Conservation (phyloP, 1,284 basidiomycete genomes). For the Phellinidium pouzarii region DNA sequence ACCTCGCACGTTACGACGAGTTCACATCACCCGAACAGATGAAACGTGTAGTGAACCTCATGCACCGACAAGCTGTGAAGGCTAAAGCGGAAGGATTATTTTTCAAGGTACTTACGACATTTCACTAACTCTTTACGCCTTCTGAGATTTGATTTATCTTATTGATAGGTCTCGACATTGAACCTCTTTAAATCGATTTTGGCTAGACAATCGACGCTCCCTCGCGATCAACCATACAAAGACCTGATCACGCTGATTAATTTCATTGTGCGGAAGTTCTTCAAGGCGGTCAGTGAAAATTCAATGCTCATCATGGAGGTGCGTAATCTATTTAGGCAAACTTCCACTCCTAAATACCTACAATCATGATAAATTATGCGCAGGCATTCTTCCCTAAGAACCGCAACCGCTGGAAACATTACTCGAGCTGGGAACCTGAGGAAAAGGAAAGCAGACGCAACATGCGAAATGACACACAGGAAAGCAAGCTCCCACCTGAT, state of each 20-base stretch:
- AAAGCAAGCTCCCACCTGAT: conserved; percentile 51
- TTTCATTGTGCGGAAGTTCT: conserved; percentile 84
- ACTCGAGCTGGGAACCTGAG: conserved; percentile 76
- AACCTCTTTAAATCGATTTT: conserved; percentile 80
- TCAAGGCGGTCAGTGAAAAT: conserved; percentile 79
- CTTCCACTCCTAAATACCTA: conserved; percentile 22
- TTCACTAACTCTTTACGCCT: conserved; percentile 12
- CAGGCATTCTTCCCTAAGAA: conserved; percentile 89
- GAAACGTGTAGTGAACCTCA: conserved; percentile 77
- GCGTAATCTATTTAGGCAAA: conserved; percentile 19
- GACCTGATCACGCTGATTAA: conserved; percentile 80
- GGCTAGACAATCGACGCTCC: conserved; percentile 68
- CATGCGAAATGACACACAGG: conserved; percentile 36
- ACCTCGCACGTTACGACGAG: conserved; percentile 76
- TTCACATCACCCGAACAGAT: conserved; percentile 76
- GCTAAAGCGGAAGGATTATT: conserved; percentile 88
- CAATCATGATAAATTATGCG: conserved; percentile 20
- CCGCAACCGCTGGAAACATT: conserved; percentile 78
- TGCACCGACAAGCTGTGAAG: conserved; percentile 85
- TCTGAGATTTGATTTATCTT: background rate
- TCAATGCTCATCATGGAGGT: conserved; percentile 83
- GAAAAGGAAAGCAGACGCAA: conserved; percentile 36
- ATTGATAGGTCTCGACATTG: conserved; percentile 70
- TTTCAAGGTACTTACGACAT: conserved; percentile 71
- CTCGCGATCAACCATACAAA: conserved; percentile 71